Conservation (phyloP, 805 yeast species). For the Saccharomycopsis fodiens region DNA sequence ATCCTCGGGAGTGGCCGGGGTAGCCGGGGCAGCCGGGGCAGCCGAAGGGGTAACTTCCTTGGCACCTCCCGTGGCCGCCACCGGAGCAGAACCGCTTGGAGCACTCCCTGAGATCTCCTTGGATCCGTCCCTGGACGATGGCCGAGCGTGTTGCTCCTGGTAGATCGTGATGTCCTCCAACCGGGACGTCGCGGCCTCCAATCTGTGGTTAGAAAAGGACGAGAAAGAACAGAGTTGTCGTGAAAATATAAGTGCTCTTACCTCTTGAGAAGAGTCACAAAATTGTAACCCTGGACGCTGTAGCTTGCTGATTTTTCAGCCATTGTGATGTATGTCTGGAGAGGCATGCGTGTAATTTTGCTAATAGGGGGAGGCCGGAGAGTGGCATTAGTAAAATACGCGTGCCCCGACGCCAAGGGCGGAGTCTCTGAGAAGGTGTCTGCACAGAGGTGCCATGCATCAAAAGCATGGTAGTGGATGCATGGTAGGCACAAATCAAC, state of each 20-base stretch:
- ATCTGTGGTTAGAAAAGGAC: constrained; percentile 34
- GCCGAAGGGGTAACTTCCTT: constrained; percentile 21
- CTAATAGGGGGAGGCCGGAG: no score
- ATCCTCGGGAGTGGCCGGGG: constrained; percentile 20
- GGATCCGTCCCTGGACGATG: no score
- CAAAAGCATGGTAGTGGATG: no score
- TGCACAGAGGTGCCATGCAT: no score
- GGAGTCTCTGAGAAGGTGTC: no score
- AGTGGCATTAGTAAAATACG: no score
- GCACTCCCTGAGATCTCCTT: background rate
- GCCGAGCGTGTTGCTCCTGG: constrained; percentile 53
- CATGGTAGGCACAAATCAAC: no score
- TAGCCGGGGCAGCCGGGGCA: constrained; percentile 21
- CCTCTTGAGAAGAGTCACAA: constrained; percentile 71
- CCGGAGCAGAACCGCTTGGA: constrained; percentile 26
- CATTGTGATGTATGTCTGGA: constrained; percentile 13
- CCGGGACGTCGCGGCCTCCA: constrained; percentile 90
- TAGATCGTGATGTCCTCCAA: constrained; percentile 80
- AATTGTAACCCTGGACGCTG: constrained; percentile 75
- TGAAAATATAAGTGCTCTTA: constrained; percentile 24
- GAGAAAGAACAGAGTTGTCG: background rate
- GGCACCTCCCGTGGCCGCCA: constrained; percentile 19
- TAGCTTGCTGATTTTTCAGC: constrained; percentile 33
- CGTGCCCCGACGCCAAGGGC: no score
- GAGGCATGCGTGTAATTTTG: no score